Base-by-base conservation (phyloP, 345 rosid species). In the Alliaria petiolata region DNA sequence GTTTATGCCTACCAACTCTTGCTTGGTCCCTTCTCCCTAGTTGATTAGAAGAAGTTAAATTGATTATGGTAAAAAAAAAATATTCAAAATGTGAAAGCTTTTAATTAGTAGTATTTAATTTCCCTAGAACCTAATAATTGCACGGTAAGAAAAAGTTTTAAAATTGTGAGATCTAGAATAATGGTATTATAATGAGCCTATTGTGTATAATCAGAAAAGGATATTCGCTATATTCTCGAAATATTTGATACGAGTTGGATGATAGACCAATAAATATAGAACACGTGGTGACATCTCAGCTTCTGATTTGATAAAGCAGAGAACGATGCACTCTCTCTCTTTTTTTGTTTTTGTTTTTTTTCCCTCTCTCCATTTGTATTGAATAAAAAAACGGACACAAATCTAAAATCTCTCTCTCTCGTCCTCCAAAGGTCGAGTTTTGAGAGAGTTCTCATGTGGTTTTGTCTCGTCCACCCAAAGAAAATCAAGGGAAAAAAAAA, bases 381-480 rank as follows among this genome's bases (percentile, higher is more conserved):
- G 31, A 59, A 59, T 17, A 49, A 65, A 65, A n/a, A 75, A 68
- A 68, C 74, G 74, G 71, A 69, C 66, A 62, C 65, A 54, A 69
- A 69, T 62, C 79, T n/a, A 34, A 28, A 67, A 75, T 25, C 22
- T 44, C 36, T 57, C 56, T 59, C 28, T 46, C 43, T 59, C 54
- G 55, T 49, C 55, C 57, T 67, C 74, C 44, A 69, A 63, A 69
- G 71, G 70, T 46, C 67, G 53, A 46, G 53, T 54, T 62, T 69
- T 62, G 3, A 26, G 62, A 44, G 55, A 54, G 34, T 31, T 75
- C 59, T 55, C 35, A 57, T 56, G 79, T 70, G 76, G 76, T 70
- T 76, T 56, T 49, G 76, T 76, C 35, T 70, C 76, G 61, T 70
- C 80, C 80, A 76, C 71, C 47, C 71, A 76, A 11, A 49, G 46